Evolutionary conservation across 768 basidiomycete genomes (phyloP), one percentile per base, ranked within the genome.

Genomic region (Glaciozyma antarctica): DNA sequence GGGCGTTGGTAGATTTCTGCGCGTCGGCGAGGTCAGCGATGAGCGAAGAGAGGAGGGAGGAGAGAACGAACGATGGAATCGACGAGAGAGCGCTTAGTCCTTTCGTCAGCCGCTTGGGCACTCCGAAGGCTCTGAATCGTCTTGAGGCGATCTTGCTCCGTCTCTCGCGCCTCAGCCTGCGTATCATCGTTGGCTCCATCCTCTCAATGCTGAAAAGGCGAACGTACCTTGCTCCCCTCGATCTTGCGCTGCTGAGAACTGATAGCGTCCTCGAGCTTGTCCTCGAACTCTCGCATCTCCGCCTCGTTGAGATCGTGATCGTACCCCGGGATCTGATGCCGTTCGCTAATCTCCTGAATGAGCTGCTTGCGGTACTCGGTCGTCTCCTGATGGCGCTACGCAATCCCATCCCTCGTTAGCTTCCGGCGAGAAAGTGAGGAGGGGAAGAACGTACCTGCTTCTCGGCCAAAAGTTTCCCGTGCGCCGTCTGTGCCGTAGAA

Each of bases 241-340:
- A 72, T 60, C 58, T 69, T 68, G 4, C 17, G 53, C 54, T 61
- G 58, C 49, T 65, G 64, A 32, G 58, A 62, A 21, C 58, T 2
- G 5, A 65, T 53, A 1, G 88, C 77, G 51, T 81, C 78, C 24
- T 83, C 78, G 32, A 82, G 78, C 68, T 84, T 83, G 45, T 77
- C 76, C 70, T 84, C 83, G 69, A 41, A 51, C 45, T 77, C 76
- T 70, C 83, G 83, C 69, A 56, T 82, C 74, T 90, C 83, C 48
- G 84, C 81, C 58, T 86, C 86, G 44, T 92, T 79, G 2, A 86
- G 85, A 0, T 84, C 81, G 57, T 84, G 80, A 60, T 83, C 84
- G 74, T 83, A 91, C 0, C 88, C 90, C 58, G 84, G 83, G 70
- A 97, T 85, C 13, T 81, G 80, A 70, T 87, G 79, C 68, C 84